Percentiles rank a stretch among this genome's conserved stretches.
These are phyloP conservation scores for Tagetes erecta DNA, from an alignment of 129 eudicot genomes.

Conservation along the genomic window DNA sequence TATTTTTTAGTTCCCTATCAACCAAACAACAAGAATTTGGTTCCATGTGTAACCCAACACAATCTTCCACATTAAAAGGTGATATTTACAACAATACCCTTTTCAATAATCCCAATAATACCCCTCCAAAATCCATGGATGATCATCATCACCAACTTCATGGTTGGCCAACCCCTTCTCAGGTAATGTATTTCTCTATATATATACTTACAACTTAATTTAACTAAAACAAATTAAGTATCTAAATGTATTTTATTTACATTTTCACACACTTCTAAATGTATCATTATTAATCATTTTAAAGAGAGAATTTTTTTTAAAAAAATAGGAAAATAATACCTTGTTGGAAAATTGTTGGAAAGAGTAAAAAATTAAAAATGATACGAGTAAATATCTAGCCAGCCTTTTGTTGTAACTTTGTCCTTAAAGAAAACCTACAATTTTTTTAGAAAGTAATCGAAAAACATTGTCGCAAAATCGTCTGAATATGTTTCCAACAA, in stretches of 20 bases:
- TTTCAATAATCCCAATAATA: conserved; percentile 47
- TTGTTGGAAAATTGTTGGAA: too few relatives aligned
- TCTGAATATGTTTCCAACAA: too few relatives aligned
- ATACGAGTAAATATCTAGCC: too few relatives aligned
- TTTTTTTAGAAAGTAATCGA: too few relatives aligned
- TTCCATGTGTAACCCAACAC: conserved; percentile 65
- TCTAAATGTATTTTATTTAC: not conserved
- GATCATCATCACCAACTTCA: conserved; percentile 49
- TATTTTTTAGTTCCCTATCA: conserved; percentile 34
- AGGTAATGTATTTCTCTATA: conserved; percentile 44
- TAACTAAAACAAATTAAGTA: not conserved
- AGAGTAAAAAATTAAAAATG: too few relatives aligned
- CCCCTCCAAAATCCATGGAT: conserved; percentile 52
- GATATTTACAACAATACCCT: conserved; percentile 56
- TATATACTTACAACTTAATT: not conserved
- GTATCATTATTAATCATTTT: not conserved
- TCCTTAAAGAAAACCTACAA: too few relatives aligned
- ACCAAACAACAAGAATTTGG: conserved; percentile 31
- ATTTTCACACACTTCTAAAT: not conserved
- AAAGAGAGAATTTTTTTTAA: too few relatives aligned
- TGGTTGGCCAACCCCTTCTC: conserved; percentile 80
- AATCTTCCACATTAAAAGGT: conserved; percentile 61
- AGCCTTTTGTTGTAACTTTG: too few relatives aligned
- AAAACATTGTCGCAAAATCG: too few relatives aligned
- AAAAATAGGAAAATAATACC: too few relatives aligned